Percentiles rank a stretch among this genome's conserved stretches.
phyloP scores from a whole-genome alignment of 1,284 basidiomycete genomes.

The Ustilago cynodontis region DNA sequence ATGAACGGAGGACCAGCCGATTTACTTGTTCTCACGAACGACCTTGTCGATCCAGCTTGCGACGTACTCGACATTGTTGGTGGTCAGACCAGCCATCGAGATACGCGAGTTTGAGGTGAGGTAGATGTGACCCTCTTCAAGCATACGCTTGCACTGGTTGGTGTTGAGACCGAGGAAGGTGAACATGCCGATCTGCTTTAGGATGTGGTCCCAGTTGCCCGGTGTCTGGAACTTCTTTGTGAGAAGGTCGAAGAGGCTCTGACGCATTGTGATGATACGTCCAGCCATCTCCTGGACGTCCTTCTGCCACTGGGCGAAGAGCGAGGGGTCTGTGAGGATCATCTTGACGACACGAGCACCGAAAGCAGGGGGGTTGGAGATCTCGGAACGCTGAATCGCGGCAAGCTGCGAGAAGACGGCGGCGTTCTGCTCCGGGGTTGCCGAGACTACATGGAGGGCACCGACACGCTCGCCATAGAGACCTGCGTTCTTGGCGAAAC shows the following conservation, averaged over 20 bases:
- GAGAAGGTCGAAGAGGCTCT: conserved; percentile 81
- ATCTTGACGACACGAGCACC: conserved; percentile 83
- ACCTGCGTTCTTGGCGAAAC: conserved; percentile 95
- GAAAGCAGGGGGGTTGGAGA: conserved; percentile 90
- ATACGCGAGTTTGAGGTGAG: conserved; percentile 87
- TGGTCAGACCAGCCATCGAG: conserved; percentile 91
- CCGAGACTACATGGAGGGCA: conserved; percentile 72
- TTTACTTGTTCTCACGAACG: conserved; percentile 56
- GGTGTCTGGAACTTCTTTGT: conserved; percentile 89
- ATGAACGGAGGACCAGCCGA: background rate
- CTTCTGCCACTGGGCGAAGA: conserved; percentile 87
- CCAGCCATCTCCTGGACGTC: conserved; percentile 93
- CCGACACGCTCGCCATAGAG: conserved; percentile 86
- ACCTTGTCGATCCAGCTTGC: conserved; percentile 68
- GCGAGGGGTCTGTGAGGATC: conserved; percentile 74
- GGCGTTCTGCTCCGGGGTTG: conserved; percentile 49
- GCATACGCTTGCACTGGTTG: conserved; percentile 79
- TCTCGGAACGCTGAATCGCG: conserved; percentile 88
- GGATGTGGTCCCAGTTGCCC: conserved; percentile 80
- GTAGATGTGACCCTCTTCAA: conserved; percentile 86
- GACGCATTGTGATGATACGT: conserved; percentile 89
- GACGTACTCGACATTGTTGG: conserved; percentile 74
- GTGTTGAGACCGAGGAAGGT: conserved; percentile 65
- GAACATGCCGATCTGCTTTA: conserved; percentile 69
- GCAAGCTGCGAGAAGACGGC: conserved; percentile 77